These are phyloP conservation scores for Tolypocladium capitatum DNA, from an alignment of 2,329 filamentous ascomycete species.

Conservation along the genomic window DNA sequence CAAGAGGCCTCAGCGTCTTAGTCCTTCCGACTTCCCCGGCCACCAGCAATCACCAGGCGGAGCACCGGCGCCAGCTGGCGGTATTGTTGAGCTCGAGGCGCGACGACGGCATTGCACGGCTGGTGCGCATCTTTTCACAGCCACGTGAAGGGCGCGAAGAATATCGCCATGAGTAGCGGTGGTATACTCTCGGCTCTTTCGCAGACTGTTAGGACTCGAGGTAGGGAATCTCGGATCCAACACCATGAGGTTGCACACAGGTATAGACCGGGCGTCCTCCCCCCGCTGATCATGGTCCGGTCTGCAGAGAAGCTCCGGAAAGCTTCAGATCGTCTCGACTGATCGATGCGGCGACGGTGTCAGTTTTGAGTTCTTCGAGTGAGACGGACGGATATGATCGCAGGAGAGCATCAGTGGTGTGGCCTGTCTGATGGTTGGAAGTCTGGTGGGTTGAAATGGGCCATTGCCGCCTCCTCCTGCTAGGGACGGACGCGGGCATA, in stretches of 20 bases:
- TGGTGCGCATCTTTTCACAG: neutral
- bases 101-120: neutral
- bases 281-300: too few relatives aligned
- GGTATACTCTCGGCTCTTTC: neutral
- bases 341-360: too few relatives aligned
- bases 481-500: neutral
- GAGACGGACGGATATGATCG: too few relatives aligned
- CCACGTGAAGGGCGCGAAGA: neutral
- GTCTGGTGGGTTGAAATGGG: neutral
- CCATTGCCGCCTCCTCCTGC: neutral
- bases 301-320: too few relatives aligned
- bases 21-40: neutral
- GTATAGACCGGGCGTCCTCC: too few relatives aligned
- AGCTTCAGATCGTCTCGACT: too few relatives aligned
- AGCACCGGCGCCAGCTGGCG: too few relatives aligned
- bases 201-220: neutral
- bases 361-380: too few relatives aligned
- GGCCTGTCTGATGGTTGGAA: neutral
- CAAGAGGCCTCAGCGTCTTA: neutral
- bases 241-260: too few relatives aligned
- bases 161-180: neutral
- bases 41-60: neutral
- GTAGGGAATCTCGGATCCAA: too few relatives aligned
- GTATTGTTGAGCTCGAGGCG: neutral
- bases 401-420: too few relatives aligned